A percentile compares a stretch with the other conserved stretches of the same genome.
phyloP scores from a whole-genome alignment of 495 filamentous ascomycete genomes.

The Endocarpon pusillum region DNA sequence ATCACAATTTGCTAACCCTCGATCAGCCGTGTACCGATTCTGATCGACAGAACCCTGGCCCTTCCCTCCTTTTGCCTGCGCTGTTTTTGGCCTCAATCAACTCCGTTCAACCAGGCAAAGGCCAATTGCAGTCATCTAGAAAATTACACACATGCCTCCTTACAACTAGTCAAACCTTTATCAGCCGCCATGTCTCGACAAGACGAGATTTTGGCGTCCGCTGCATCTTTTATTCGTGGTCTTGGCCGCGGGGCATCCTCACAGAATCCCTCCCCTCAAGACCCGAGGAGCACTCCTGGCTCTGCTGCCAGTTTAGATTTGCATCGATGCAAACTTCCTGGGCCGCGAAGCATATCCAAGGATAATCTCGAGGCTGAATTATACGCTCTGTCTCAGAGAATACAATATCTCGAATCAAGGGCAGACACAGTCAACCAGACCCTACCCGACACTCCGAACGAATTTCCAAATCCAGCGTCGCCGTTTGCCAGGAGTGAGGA shows the following conservation, averaged over 20 bases:
- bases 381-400: slow-evolving; percentile 43
- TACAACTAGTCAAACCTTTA: too few species aligned
- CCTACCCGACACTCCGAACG: slow-evolving; percentile 47
- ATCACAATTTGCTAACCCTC: too few species aligned
- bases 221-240: slow-evolving; percentile 43
- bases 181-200: slow-evolving; percentile 40
- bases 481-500: slow-evolving; percentile 38
- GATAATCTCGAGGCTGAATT: slow-evolving; percentile 53
- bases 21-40: too few species aligned
- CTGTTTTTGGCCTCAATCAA: too few species aligned
- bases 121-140: too few species aligned
- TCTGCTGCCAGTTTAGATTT: slow-evolving; percentile 21
- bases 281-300: slow-evolving; percentile 15
- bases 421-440: slow-evolving; percentile 37
- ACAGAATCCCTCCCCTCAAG: slow-evolving; percentile 20
- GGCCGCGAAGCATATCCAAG: slow-evolving; percentile 44
- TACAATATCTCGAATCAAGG: slow-evolving; percentile 53
- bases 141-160: too few species aligned
- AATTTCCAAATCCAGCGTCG: slow-evolving; percentile 28
- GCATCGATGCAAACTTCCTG: slow-evolving; percentile 43
- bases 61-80: too few species aligned
- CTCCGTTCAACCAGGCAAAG: too few species aligned
- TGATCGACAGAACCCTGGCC: too few species aligned
- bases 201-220: slow-evolving; percentile 44
- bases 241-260: slow-evolving; percentile 32